Evolutionary conservation across 805 yeast species (phyloP), one percentile per base, ranked within the genome.

Genomic region (Ogataea dorogensis): DNA sequence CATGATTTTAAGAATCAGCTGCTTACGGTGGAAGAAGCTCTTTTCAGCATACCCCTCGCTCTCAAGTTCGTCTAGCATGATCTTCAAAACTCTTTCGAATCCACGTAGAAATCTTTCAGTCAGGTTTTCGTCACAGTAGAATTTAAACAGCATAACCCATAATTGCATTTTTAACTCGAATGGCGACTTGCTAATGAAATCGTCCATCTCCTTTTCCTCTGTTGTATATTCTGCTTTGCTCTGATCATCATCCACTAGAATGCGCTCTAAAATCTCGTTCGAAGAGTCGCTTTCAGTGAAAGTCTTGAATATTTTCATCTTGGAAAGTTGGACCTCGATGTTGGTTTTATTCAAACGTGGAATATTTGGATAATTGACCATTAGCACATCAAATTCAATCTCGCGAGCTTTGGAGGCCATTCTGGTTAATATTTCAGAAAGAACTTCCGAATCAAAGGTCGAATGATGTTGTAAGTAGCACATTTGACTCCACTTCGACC

Each of bases 121-220:
- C 15, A 62, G 50, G 2, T 43, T 26, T 13, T 55, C 49, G 3
- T 52, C 53, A 10, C 59, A 53, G 48, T 82, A 85, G 37, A 71
- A 71, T 44, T 72, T 75, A 31, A 86, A 68, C 12, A 89, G 63
- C 16, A 82, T 69, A 20, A 75, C 76, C 95, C 97, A 89, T 2
- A 93, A 60, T 36, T 80, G 79, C 24, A 88, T 61, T 38, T 75
- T 75, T 54, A 87, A 70, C 15, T 76, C 81, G 15, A 82, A 64
- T 0, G 93, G 76, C 0, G 94, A 77, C 9, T 64, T 66, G 3
- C 66, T 60, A 11, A 93, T 64, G 51, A 91, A 86, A 9, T 64
- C 58, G 15, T 70, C 65, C 56, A 87, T 79, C 6, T 88, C 78
- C 11, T 51, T 45, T 22, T 72, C 66, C 22, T 69, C 73, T 1